phyloP scores from a whole-genome alignment of 495 filamentous ascomycete species.

The Parathielavia appendiculata region DNA sequence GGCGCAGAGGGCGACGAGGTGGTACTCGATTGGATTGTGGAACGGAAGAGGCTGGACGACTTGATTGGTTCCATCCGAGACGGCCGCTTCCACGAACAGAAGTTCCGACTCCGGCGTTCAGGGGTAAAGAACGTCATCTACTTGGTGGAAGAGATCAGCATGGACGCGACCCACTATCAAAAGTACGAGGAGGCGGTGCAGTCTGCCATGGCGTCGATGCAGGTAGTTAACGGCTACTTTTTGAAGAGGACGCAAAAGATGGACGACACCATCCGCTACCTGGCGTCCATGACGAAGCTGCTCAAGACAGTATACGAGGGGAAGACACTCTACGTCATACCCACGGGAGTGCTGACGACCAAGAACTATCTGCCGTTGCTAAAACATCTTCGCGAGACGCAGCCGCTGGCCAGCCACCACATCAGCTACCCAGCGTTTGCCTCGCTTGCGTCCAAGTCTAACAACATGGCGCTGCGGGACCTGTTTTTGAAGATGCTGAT shows the following conservation, averaged over 20 bases:
- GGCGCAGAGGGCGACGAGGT: slow-evolving; percentile 69
- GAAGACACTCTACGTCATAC: slow-evolving; percentile 53
- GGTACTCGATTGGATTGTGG: slow-evolving; percentile 75
- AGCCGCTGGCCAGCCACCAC: slow-evolving; percentile 51
- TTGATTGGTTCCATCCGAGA: slow-evolving; percentile 75
- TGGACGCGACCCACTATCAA: slow-evolving; percentile 44
- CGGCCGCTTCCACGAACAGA: slow-evolving; percentile 79
- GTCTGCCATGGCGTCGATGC: slow-evolving; percentile 71
- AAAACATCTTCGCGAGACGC: slow-evolving; percentile 46
- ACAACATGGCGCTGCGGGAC: slow-evolving; percentile 66
- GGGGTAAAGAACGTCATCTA: slow-evolving; percentile 75
- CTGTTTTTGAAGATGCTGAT: slow-evolving; percentile 84
- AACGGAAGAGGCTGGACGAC: slow-evolving; percentile 80
- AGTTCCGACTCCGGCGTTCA: slow-evolving; percentile 67
- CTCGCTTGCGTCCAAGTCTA: slow-evolving; percentile 67
- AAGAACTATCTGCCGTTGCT: slow-evolving; percentile 65
- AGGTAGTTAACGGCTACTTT: slow-evolving; percentile 79
- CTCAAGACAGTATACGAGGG: slow-evolving; percentile 61
- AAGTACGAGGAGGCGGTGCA: slow-evolving; percentile 63
- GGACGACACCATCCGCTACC: slow-evolving; percentile 76
- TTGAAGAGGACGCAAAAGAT: slow-evolving; percentile 70
- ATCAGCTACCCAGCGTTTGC: slow-evolving; percentile 71
- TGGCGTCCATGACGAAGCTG: slow-evolving; percentile 67
- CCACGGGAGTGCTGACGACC: slow-evolving; percentile 59
- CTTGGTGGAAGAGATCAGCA: slow-evolving; percentile 66